phyloP scores from a whole-genome alignment of 31 red algal species.

The Odonthalia washingtoniensis region DNA sequence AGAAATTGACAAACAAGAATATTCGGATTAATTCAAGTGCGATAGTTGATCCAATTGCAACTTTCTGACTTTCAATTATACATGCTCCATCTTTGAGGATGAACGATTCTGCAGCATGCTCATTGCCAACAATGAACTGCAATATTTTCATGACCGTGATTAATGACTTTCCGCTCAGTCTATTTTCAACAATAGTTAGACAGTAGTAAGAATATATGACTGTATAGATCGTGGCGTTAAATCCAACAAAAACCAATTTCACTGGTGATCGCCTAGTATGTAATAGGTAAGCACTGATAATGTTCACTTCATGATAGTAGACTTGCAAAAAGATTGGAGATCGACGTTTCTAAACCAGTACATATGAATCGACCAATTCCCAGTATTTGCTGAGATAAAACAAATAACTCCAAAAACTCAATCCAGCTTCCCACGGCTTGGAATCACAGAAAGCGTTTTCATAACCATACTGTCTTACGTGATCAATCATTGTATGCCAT shows the following conservation, averaged over 20 bases:
- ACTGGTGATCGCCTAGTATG: slow-evolving; percentile 47
- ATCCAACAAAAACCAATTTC: slow-evolving; percentile 65
- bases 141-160: slow-evolving; percentile 69
- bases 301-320: slow-evolving; percentile 73
- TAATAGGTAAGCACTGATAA: slow-evolving; percentile 59
- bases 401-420: slow-evolving; percentile 68
- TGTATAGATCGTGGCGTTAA: slow-evolving; percentile 72
- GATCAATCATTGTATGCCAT: neutral
- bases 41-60: slow-evolving; percentile 61
- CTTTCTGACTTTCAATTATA: slow-evolving; percentile 54
- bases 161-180: slow-evolving; percentile 50
- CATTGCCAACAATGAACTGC: slow-evolving; percentile 76
- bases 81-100: slow-evolving; percentile 53
- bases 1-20: slow-evolving; percentile 87
- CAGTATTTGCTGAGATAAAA: slow-evolving; percentile 94
- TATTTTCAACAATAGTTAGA: slow-evolving; percentile 41
- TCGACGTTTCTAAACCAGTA: slow-evolving; percentile 78
- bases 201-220: slow-evolving; percentile 85
- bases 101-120: slow-evolving; percentile 46
- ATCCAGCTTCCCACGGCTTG: slow-evolving; percentile 60
- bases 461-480: neutral
- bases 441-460: neutral
- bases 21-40: slow-evolving; percentile 55
- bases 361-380: slow-evolving; percentile 84
- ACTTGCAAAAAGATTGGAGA: slow-evolving; percentile 70